Evolutionary conservation across 2,329 filamentous ascomycete species (phyloP), one percentile per base, ranked within the genome.

Genomic region (Malbranchea zuffiana): DNA sequence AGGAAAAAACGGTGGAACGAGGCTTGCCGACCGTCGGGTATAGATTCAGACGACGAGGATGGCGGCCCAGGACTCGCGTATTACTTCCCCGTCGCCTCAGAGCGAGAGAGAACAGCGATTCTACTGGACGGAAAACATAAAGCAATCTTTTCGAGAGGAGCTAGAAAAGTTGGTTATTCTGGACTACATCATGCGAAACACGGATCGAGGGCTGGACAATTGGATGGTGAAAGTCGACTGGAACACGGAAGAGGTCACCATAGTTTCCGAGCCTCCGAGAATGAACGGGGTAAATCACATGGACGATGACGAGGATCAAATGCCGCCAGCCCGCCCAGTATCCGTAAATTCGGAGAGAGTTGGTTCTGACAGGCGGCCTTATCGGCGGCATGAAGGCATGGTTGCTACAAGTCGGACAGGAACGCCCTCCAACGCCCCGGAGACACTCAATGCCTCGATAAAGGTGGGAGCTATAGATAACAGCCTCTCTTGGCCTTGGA

Each of bases 191-290:
- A 98, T 98, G 90, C 77, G 90, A 40, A 98, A 98, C 55, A 98
- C 90, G 1, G 90, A 98, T 57, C 75, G 90, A 61, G 90, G 90
- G 1, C 68, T 95, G 39, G 90, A 98, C 57, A 98, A 98, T 51
- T 98, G 90, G 90, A 98, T 98, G 90, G 86, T 98, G 55, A 90
- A 85, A 59, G 83, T 98, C 20, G 87, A 98, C 58, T 84, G 78
- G 71, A 74, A 85, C 49, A 78, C 74, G 2, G 77, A 90, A 52
- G 74, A 81, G 50, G 88, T 90, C 8, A 84, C 82, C 5, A 84
- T 98, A 46, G 79, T 81, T 11, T 85, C 85, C 1, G 86, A 95
- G 42, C 84, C 87, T 7, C 92, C 68, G 53, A 83, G 69, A 65
- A 69, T 68, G 38, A 74, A 78, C 35, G 51, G 60, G 33, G 40